Conservation (phyloP, 1,139 yeast genomes). For the Pichia sp. region DNA sequence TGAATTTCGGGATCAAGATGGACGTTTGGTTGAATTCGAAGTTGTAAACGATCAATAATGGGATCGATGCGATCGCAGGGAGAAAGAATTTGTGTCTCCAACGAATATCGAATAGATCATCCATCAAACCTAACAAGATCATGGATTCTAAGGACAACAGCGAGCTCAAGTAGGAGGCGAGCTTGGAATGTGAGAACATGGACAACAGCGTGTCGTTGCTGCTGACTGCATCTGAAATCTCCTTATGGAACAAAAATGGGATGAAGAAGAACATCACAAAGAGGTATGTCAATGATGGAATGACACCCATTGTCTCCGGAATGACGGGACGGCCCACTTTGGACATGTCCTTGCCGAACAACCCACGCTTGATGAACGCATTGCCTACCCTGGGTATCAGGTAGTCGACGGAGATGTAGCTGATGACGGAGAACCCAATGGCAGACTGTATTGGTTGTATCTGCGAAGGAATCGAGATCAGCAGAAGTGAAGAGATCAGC, state of each 20-base stretch:
- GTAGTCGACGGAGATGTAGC: slow-evolving; percentile 55
- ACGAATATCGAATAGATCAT: slow-evolving; percentile 90
- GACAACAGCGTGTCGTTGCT: neutral
- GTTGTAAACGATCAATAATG: slow-evolving; percentile 85
- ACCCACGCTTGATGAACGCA: slow-evolving; percentile 72
- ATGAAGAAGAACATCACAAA: slow-evolving; percentile 81
- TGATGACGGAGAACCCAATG: slow-evolving; percentile 52
- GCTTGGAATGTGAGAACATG: slow-evolving; percentile 40
- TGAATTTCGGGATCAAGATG: slow-evolving; percentile 77
- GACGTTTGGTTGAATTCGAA: slow-evolving; percentile 94
- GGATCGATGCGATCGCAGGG: slow-evolving; percentile 94
- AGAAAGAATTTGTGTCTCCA: slow-evolving; percentile 97
- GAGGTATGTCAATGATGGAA: slow-evolving; percentile 77
- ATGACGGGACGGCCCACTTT: slow-evolving; percentile 68
- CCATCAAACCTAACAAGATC: slow-evolving; percentile 84
- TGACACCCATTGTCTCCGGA: slow-evolving; percentile 92
- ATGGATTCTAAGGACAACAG: slow-evolving; percentile 82
- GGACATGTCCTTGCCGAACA: slow-evolving; percentile 80
- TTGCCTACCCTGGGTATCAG: slow-evolving; percentile 68
- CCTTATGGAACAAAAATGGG: slow-evolving; percentile 86
- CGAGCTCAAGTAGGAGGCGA: slow-evolving; percentile 85
- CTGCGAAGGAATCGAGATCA: slow-evolving; percentile 3
- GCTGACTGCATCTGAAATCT: slow-evolving; percentile 29
- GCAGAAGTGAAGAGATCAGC: slow-evolving; percentile 1
- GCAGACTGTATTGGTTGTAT: slow-evolving; percentile 48